A percentile compares a stretch with the other conserved stretches of the same genome.
Conservation (phyloP, 305 asterid species). For the Vinca major region DNA sequence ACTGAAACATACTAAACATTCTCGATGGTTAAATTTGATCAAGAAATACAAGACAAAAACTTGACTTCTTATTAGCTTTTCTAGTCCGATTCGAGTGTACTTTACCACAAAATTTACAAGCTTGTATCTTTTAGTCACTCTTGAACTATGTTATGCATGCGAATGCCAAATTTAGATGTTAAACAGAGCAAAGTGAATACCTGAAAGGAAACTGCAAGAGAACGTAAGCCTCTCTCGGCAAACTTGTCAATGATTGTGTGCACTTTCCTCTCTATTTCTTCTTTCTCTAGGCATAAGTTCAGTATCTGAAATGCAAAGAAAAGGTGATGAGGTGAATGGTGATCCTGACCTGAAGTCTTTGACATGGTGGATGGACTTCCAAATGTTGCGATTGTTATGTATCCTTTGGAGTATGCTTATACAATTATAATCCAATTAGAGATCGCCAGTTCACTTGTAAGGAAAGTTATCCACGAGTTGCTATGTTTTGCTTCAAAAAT, state of each 20-base stretch:
- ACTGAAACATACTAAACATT: no score
- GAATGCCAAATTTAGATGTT: neutral
- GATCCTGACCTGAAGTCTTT: neutral
- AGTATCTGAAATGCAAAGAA: slow-evolving; percentile 16
- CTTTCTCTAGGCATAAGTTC: slow-evolving; percentile 22
- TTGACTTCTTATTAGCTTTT: neutral
- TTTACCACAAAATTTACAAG: neutral
- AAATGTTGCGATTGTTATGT: neutral
- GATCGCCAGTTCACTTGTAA: neutral
- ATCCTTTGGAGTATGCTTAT: neutral
- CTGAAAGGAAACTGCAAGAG: slow-evolving; percentile 26
- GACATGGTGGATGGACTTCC: neutral
- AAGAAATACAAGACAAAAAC: neutral
- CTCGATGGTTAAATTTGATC: neutral
- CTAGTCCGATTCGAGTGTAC: neutral
- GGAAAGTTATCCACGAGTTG: no score
- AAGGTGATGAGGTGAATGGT: neutral
- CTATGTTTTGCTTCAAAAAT: no score
- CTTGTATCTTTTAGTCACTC: neutral
- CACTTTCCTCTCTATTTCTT: slow-evolving; percentile 18
- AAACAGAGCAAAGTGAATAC: slow-evolving; percentile 10
- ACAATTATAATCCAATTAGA: no score
- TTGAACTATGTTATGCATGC: neutral
- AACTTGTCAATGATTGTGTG: slow-evolving; percentile 23
- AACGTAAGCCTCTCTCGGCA: slow-evolving; percentile 24